Conservation (phyloP, 2,329 filamentous ascomycete genomes). For the Taxawa tesnikishii region DNA sequence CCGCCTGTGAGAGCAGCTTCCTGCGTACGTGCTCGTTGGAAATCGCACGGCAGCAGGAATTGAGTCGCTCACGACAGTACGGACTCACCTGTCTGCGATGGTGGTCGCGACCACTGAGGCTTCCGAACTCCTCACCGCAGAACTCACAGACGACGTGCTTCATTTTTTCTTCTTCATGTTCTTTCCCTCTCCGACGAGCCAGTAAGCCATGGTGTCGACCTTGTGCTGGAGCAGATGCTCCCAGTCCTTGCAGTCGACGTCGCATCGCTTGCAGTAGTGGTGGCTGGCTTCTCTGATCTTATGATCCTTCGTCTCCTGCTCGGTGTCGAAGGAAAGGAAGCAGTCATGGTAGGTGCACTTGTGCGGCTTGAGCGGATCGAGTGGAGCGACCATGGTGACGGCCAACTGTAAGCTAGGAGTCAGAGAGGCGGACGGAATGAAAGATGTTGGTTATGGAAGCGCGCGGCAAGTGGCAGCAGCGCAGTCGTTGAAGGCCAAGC, state of each 20-base stretch:
- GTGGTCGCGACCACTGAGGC: conserved; percentile 34
- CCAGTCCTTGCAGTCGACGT: conserved; percentile 22
- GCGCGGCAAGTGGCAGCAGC: no score
- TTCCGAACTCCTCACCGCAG: conserved; percentile 45
- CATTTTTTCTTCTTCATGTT: conserved; percentile 13
- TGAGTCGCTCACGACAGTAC: not conserved
- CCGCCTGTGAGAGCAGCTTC: no score
- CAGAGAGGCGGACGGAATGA: no score
- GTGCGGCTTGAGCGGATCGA: conserved; percentile 14
- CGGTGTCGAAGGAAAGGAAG: conserved; percentile 29
- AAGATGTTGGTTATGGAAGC: no score
- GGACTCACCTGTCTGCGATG: conserved; percentile 39
- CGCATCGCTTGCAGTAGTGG: conserved; percentile 33
- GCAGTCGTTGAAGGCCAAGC: no score
- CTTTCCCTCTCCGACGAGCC: conserved; percentile 7
- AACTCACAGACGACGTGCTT: conserved; percentile 42
- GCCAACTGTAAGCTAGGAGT: no score
- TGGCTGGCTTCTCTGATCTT: conserved; percentile 33
- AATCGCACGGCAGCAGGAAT: no score
- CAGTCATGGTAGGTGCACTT: conserved; percentile 35
- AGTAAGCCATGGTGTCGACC: conserved; percentile 19
- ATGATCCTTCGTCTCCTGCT: conserved; percentile 37
- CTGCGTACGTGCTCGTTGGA: no score
- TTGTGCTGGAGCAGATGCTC: conserved; percentile 19
- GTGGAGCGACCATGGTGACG: conserved; percentile 12